Evolutionary conservation across 2,329 filamentous ascomycete species (phyloP).

Genomic region (Fusarium transvaalense): DNA sequence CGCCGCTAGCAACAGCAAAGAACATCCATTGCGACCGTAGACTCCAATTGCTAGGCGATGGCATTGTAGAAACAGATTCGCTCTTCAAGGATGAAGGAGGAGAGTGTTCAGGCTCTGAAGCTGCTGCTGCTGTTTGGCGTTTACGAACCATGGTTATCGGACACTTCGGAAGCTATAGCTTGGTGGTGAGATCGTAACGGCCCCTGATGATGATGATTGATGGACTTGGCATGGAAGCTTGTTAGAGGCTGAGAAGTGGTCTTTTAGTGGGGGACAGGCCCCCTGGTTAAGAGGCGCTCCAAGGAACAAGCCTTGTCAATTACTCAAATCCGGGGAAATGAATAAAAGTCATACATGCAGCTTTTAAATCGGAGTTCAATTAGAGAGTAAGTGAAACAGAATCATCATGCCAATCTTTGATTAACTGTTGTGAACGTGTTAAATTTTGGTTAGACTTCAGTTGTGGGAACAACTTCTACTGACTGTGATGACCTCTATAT

Average conservation of each 20-base stretch:
- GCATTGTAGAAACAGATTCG: constrained; percentile 24
- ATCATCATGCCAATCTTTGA: no score
- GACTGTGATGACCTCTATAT: no score
- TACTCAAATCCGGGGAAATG: constrained; percentile 38
- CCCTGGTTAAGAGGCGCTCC: constrained; percentile 16
- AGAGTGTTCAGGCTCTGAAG: constrained; percentile 19
- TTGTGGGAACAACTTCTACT: no score
- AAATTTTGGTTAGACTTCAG: no score
- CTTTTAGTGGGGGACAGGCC: constrained; percentile 37
- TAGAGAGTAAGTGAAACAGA: background rate
- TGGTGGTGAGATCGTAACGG: constrained; percentile 27
- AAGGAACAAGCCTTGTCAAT: constrained; percentile 11
- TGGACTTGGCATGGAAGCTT: constrained; percentile 32
- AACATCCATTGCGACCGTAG: constrained; percentile 69
- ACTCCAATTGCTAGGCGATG: constrained; percentile 46
- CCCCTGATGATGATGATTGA: constrained; percentile 36
- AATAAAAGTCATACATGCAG: background rate
- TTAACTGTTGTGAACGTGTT: no score
- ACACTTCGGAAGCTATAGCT: constrained; percentile 25
- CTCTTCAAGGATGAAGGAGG: constrained; percentile 1
- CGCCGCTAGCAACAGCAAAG: constrained; percentile 78
- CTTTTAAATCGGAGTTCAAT: background rate
- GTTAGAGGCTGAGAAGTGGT: constrained; percentile 29
- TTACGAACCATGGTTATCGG: constrained; percentile 49
- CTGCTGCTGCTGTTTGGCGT: constrained; percentile 35